These are phyloP conservation scores for Leccinum variabile DNA, from an alignment of 1,284 basidiomycete species.

Conservation along the genomic window DNA sequence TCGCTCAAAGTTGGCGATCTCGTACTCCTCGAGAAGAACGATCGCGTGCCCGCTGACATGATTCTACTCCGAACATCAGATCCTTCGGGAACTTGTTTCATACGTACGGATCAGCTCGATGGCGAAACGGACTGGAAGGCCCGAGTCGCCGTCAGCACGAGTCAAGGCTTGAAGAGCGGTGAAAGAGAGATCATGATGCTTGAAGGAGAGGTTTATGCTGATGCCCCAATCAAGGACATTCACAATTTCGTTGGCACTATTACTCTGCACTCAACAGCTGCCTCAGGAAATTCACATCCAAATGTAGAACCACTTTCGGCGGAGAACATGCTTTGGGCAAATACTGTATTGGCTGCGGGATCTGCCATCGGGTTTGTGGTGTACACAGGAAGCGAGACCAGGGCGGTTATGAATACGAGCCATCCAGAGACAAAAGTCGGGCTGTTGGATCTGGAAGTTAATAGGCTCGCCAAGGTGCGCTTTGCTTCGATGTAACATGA, in stretches of 20 bases:
- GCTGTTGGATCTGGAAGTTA: constrained; percentile 91
- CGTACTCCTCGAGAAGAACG: constrained; percentile 93
- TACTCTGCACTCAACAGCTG: constrained; percentile 62
- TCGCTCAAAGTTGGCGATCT: constrained; percentile 91
- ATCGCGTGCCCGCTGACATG: constrained; percentile 94
- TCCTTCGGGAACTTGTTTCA: constrained; percentile 90
- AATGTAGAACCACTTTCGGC: constrained; percentile 81
- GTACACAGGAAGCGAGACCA: constrained; percentile 93
- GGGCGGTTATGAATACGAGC: constrained; percentile 99
- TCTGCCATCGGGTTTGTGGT: constrained; percentile 84
- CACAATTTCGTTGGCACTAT: constrained; percentile 95
- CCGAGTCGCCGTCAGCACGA: constrained; percentile 70
- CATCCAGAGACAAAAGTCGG: constrained; percentile 96
- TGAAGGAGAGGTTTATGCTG: constrained; percentile 88
- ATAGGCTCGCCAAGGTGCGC: constrained; percentile 87
- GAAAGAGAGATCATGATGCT: constrained; percentile 68
- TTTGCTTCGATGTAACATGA: constrained; percentile 6
- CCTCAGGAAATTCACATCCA: constrained; percentile 46
- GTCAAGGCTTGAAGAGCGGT: constrained; percentile 26
- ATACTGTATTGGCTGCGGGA: constrained; percentile 96
- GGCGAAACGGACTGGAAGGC: constrained; percentile 99
- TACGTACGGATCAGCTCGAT: constrained; percentile 96
- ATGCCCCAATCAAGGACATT: constrained; percentile 95
- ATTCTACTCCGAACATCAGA: constrained; percentile 89
- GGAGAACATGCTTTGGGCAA: constrained; percentile 96